phyloP scores from a whole-genome alignment of 139 green algal genomes.

The Parachlorella kessleri region DNA sequence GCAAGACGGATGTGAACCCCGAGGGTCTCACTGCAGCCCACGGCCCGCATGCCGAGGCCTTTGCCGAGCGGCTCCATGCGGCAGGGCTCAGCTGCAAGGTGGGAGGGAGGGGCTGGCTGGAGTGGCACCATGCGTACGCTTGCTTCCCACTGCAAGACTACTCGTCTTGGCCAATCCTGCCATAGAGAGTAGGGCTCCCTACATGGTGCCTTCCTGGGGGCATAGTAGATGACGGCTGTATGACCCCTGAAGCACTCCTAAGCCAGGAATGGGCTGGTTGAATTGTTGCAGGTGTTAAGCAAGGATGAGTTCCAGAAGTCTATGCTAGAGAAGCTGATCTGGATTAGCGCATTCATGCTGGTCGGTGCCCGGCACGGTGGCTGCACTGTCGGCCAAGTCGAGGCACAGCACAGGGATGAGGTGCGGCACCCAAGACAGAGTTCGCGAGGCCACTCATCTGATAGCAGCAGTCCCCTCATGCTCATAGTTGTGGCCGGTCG shows the following conservation, averaged over 20 bases:
- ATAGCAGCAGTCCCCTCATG: too few relatives aligned
- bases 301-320: slow-evolving; percentile 62
- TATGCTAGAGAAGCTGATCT: slow-evolving; percentile 99
- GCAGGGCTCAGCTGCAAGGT: slow-evolving; percentile 93
- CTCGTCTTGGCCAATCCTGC: too few relatives aligned
- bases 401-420: slow-evolving; percentile 67
- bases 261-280: too few relatives aligned
- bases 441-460: too few relatives aligned
- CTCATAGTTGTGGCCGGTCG: too few relatives aligned
- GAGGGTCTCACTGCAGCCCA: slow-evolving; percentile 93
- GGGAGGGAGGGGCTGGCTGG: too few relatives aligned
- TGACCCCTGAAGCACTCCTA: too few relatives aligned
- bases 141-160: too few relatives aligned
- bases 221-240: too few relatives aligned
- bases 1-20: slow-evolving; percentile 95
- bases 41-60: slow-evolving; percentile 80
- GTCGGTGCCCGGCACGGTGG: slow-evolving; percentile 82
- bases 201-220: not conserved
- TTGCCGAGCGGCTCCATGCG: slow-evolving; percentile 76
- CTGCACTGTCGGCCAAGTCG: slow-evolving; percentile 88
- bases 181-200: not conserved
- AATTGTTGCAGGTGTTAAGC: slow-evolving; percentile 73
- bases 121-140: too few relatives aligned
- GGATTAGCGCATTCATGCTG: slow-evolving; percentile 98
- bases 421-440: too few relatives aligned